Evolutionary conservation across 108 stramenopile genomes (phyloP).

Genomic region (Nannochloropsis gaditana): DNA sequence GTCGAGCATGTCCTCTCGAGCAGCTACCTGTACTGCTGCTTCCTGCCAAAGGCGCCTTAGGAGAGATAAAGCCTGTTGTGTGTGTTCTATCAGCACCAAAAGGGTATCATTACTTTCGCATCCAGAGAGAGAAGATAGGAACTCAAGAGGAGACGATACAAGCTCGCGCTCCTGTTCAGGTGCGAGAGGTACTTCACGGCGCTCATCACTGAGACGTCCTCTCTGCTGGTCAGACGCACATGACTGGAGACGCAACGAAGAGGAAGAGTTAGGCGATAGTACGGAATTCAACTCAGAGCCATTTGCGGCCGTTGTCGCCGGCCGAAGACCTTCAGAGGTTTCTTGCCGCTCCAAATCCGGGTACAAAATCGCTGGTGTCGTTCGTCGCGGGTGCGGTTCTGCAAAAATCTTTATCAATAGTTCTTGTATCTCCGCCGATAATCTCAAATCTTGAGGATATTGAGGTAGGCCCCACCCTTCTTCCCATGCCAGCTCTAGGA

Average conservation of each 20-base stretch:
- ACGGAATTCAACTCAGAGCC: no score
- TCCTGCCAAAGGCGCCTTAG: not conserved
- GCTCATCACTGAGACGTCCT: no score
- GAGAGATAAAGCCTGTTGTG: not conserved
- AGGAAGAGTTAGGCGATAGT: no score
- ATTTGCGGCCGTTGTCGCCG: no score
- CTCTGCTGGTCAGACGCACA: no score
- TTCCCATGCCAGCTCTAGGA: constrained; percentile 4
- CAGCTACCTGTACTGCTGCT: not conserved
- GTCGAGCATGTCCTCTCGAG: constrained; percentile 17
- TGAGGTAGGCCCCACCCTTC: not conserved
- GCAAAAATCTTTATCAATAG: not conserved
- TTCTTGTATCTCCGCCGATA: not conserved
- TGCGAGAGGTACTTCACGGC: no score
- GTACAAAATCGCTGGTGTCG: no score
- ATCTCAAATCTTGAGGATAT: not conserved
- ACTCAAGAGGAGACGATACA: not conserved
- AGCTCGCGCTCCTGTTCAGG: not conserved
- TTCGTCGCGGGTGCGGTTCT: not conserved
- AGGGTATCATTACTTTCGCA: not conserved
- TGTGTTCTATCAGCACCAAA: not conserved
- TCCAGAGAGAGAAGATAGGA: not conserved
- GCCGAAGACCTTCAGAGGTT: no score
- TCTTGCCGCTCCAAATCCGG: no score
- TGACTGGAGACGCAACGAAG: no score